Conservation (phyloP, 208 protist genomes). For the Tritrichomonas musculus region DNA sequence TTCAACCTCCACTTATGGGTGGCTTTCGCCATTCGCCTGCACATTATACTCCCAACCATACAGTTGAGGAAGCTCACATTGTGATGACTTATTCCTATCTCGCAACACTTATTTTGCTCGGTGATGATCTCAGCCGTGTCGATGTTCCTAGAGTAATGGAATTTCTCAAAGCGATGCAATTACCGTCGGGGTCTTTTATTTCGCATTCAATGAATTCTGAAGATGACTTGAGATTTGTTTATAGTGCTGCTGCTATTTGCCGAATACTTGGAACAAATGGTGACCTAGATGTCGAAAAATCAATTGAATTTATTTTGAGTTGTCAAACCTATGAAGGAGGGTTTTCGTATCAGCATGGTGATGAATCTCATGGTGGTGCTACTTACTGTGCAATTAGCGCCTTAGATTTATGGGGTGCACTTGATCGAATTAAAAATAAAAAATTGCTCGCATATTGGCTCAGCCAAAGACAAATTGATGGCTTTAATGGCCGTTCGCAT, state of each 20-base stretch:
- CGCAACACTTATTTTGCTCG: slow-evolving; percentile 36
- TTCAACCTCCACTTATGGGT: neutral
- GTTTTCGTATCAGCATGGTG: slow-evolving; percentile 11
- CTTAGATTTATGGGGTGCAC: neutral
- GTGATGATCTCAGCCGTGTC: slow-evolving; percentile 43
- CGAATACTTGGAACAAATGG: neutral
- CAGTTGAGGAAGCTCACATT: slow-evolving; percentile 36
- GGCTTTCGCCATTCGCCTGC: neutral
- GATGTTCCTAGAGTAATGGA: neutral
- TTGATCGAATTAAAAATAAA: neutral
- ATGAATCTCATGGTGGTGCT: slow-evolving; percentile 51
- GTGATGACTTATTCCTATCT: slow-evolving; percentile 45
- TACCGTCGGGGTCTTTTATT: slow-evolving; percentile 19
- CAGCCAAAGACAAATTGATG: slow-evolving; percentile 36
- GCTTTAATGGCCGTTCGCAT: slow-evolving; percentile 47
- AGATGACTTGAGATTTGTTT: slow-evolving; percentile 44
- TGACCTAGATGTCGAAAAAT: neutral
- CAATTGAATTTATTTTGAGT: neutral
- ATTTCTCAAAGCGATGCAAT: slow-evolving; percentile 26
- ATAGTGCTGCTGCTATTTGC: slow-evolving; percentile 38
- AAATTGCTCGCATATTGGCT: neutral
- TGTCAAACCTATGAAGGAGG: slow-evolving; percentile 28
- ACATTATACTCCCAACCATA: neutral
- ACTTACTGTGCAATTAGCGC: slow-evolving; percentile 45
- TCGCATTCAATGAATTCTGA: slow-evolving; percentile 23